Conservation (phyloP, 2,329 filamentous ascomycete species). For the Talaromyces sp. region DNA sequence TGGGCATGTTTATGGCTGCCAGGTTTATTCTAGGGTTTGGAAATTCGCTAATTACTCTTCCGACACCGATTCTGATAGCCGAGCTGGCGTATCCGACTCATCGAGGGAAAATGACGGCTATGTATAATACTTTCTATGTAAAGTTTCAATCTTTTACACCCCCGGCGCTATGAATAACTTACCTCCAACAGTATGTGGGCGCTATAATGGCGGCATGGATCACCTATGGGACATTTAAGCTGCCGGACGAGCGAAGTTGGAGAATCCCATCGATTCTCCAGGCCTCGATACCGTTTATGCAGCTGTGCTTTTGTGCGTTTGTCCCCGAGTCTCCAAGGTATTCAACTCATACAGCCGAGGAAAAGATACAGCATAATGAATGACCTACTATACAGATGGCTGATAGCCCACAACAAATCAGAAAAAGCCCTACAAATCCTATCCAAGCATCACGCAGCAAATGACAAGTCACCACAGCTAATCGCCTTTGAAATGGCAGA, state of each 20-base stretch:
- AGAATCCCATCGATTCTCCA: conserved; percentile 15
- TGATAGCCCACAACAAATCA: conserved; percentile 55
- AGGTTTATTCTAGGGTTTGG: conserved; percentile 31
- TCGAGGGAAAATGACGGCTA: conserved; percentile 24
- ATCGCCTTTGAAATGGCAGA: conserved; percentile 31
- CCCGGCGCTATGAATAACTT: too few relatives aligned
- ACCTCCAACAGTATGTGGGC: conserved; percentile 24
- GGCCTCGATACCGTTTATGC: conserved; percentile 6
- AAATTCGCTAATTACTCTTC: conserved; percentile 24
- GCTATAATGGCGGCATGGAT: conserved; percentile 18
- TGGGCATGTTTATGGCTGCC: conserved; percentile 25
- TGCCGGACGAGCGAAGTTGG: conserved; percentile 15
- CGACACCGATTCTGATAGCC: conserved; percentile 32
- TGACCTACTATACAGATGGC: conserved; percentile 51
- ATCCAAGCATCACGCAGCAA: conserved; percentile 55
- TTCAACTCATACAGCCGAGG: too few relatives aligned
- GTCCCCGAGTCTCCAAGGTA: conserved; percentile 37
- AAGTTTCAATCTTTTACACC: too few relatives aligned
- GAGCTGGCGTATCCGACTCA: conserved; percentile 39
- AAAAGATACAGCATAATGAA: neutral
- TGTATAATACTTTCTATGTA: conserved; percentile 15
- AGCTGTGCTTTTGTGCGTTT: conserved; percentile 14
- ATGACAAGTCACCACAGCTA: conserved; percentile 27
- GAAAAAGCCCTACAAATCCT: conserved; percentile 55
- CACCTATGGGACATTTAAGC: conserved; percentile 17